Evolutionary conservation across 148 eudicot genomes (phyloP).

Genomic region (Chenopodium berlandieri): DNA sequence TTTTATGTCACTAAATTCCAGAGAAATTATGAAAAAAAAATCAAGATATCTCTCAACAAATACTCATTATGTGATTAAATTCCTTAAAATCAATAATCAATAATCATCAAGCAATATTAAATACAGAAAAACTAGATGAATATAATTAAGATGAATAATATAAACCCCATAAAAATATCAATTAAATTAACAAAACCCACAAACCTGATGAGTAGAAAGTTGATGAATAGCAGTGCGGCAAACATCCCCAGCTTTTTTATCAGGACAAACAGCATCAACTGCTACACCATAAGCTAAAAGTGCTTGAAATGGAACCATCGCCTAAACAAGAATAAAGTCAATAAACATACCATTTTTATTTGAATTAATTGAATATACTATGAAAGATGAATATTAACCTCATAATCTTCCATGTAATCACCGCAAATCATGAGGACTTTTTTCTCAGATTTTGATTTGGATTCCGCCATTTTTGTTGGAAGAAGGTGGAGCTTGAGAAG

Average conservation of each 20-base stretch:
- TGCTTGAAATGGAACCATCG: conserved; percentile 98
- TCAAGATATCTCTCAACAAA: no score
- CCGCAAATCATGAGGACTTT: conserved; percentile 73
- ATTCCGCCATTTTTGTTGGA: conserved; percentile 17
- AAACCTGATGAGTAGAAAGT: conserved; percentile 58
- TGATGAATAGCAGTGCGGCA: conserved; percentile 91
- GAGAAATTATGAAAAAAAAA: no score
- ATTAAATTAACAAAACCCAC: no score
- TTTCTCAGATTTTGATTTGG: conserved; percentile 31
- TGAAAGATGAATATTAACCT: not conserved
- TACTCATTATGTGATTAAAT: no score
- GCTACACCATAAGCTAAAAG: conserved; percentile 77
- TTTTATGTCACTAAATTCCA: no score
- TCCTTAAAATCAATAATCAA: no score
- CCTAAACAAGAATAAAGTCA: conserved; percentile 33
- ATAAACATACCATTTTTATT: not conserved
- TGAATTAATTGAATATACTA: not conserved
- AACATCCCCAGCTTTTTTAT: conserved; percentile 80
- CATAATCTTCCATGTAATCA: conserved; percentile 86
- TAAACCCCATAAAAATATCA: not conserved
- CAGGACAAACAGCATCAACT: conserved; percentile 94
- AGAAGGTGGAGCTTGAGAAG: not conserved
- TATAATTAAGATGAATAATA: no score
- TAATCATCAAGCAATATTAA: no score
- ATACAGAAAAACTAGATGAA: no score